phyloP scores from a whole-genome alignment of 1,284 basidiomycete genomes.

The Puccinia triticina region DNA sequence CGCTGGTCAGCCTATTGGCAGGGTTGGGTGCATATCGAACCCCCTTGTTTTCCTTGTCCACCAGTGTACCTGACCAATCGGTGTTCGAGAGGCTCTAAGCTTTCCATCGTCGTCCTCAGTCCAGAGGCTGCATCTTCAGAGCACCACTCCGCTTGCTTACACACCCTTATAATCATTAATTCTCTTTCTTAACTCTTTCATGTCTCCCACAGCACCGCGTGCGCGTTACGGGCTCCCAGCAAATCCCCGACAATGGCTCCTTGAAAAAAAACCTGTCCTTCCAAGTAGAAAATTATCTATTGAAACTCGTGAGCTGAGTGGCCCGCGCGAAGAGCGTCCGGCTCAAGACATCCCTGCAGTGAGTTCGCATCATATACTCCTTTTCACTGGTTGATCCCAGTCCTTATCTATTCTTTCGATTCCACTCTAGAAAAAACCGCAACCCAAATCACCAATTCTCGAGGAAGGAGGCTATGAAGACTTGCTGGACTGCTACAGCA shows the following conservation, averaged over 20 bases:
- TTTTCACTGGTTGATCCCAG: neutral
- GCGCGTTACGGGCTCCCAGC: neutral
- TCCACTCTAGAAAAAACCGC: neutral
- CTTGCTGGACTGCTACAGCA: conserved; percentile 10
- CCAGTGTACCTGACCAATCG: neutral
- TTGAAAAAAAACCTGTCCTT: neutral
- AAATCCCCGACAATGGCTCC: conserved; percentile 14
- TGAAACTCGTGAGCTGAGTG: neutral
- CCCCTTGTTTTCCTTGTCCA: too few relatives aligned
- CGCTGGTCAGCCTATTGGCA: neutral
- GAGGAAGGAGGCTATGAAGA: conserved; percentile 1
- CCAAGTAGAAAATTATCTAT: neutral
- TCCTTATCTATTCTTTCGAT: neutral
- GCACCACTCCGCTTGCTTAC: neutral
- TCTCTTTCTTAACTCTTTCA: neutral
- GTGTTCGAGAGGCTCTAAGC: too few relatives aligned
- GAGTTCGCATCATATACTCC: neutral
- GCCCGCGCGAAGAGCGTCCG: neutral
- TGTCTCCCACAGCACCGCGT: neutral
- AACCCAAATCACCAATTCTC: neutral
- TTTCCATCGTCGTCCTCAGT: too few relatives aligned
- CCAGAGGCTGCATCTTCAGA: too few relatives aligned
- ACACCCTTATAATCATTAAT: neutral
- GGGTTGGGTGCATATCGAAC: neutral
- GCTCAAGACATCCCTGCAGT: neutral